Percentiles rank a stretch among this genome's conserved stretches.
phyloP scores from a whole-genome alignment of 257 asterid species.

The Vinca minor region DNA sequence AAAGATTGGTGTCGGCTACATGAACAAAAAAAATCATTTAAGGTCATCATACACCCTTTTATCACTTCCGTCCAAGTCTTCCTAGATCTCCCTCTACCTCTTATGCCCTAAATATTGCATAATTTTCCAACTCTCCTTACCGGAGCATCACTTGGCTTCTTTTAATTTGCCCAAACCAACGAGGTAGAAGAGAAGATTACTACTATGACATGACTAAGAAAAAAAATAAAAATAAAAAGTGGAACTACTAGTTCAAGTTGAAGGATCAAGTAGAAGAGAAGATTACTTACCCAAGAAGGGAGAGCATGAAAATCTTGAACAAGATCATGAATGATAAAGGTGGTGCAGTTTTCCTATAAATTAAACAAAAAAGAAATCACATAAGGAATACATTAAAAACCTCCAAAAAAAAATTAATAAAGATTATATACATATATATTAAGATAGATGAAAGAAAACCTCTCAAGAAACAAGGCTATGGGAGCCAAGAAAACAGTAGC shows the following conservation, averaged over 20 bases:
- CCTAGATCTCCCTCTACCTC: no score
- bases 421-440: neutral
- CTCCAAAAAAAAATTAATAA: neutral
- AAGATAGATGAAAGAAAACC: conserved; percentile 21
- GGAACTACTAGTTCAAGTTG: neutral
- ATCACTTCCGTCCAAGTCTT: no score
- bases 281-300: conserved; percentile 49
- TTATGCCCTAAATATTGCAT: no score
- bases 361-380: neutral
- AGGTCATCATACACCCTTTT: no score
- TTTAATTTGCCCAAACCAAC: no score
- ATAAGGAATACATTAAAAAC: neutral
- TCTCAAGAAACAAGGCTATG: conserved; percentile 43
- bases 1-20: no score
- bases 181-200: no score
- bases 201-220: no score
- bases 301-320: conserved; percentile 61
- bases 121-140: no score
- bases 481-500: conserved; percentile 74
- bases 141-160: no score
- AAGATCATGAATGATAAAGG: conserved; percentile 42
- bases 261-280: neutral
- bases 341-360: conserved; percentile 64
- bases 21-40: no score
- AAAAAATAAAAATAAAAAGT: no score